Percentiles rank a stretch among this genome's conserved stretches.
These are phyloP conservation scores for Blastobotrys apis DNA, from an alignment of 1,139 yeast genomes.

Conservation along the genomic window DNA sequence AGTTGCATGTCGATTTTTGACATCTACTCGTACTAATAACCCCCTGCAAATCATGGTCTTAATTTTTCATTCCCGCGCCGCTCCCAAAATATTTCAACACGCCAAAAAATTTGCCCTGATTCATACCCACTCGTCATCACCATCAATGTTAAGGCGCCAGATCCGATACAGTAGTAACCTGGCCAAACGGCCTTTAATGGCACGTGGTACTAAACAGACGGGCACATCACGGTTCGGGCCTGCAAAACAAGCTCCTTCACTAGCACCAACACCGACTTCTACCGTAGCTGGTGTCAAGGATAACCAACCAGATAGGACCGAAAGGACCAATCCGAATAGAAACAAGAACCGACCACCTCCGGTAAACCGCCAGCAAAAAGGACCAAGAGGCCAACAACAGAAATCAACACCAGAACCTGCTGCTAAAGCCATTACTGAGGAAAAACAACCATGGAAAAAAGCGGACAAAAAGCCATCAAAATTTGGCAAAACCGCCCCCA, in stretches of 20 bases:
- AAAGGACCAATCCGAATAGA: background rate
- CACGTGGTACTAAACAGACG: conserved; percentile 1
- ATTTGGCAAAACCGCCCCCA: background rate
- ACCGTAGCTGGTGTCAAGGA: background rate
- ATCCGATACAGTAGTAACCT: conserved; percentile 6
- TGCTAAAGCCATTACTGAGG: too few species aligned
- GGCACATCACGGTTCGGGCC: conserved; percentile 6
- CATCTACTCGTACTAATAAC: too few species aligned
- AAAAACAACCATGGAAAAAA: background rate
- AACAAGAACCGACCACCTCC: background rate
- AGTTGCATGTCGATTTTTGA: too few species aligned
- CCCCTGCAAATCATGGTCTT: too few species aligned
- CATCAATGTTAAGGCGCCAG: background rate
- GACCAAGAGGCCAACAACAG: background rate
- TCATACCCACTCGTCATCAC: background rate
- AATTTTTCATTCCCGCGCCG: too few species aligned
- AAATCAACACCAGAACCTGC: too few species aligned
- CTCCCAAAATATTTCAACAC: too few species aligned
- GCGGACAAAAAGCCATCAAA: background rate
- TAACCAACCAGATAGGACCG: background rate
- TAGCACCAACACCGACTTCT: too few species aligned
- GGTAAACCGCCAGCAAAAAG: background rate
- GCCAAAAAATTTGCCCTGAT: too few species aligned
- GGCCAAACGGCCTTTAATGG: conserved; percentile 4
- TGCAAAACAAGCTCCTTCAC: too few species aligned